A percentile compares a stretch with the other conserved stretches of the same genome.
These are phyloP conservation scores for Cyberlindnera misumaiensis DNA, from an alignment of 805 yeast genomes.

Conservation along the genomic window DNA sequence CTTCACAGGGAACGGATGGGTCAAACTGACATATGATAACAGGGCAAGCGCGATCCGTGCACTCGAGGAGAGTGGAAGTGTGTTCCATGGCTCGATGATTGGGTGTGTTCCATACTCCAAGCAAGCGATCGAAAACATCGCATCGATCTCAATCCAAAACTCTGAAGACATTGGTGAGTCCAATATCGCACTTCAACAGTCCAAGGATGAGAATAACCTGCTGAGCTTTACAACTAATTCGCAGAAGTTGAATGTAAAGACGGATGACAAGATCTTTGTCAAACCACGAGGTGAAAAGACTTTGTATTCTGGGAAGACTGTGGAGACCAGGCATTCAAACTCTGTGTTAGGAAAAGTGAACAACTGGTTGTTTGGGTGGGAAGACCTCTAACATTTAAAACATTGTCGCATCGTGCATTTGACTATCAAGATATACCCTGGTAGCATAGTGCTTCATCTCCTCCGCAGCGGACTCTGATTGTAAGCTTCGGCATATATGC, in stretches of 20 bases:
- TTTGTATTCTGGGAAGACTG: slow-evolving; percentile 20
- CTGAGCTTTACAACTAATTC: slow-evolving; percentile 7
- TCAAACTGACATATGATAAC: slow-evolving; percentile 78
- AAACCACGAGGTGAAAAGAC: slow-evolving; percentile 16
- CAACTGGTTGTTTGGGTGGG: slow-evolving; percentile 52
- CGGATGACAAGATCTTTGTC: slow-evolving; percentile 36
- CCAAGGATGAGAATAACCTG: slow-evolving; percentile 9
- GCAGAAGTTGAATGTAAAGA: slow-evolving; percentile 31
- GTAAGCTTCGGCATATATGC: slow-evolving; percentile 2
- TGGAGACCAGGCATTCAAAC: slow-evolving; percentile 1
- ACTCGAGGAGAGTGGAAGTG: slow-evolving; percentile 71
- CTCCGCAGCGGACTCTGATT: not conserved
- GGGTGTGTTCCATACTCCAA: slow-evolving; percentile 69
- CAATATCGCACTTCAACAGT: slow-evolving; percentile 11
- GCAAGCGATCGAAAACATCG: slow-evolving; percentile 52
- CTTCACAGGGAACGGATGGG: slow-evolving; percentile 84
- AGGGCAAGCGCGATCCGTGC: slow-evolving; percentile 77
- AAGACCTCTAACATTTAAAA: slow-evolving; percentile 27
- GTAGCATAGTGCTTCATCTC: not conserved
- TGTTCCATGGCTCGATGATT: slow-evolving; percentile 56
- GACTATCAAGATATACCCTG: slow-evolving; percentile 2
- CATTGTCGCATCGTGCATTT: slow-evolving; percentile 13
- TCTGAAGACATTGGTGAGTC: slow-evolving; percentile 44
- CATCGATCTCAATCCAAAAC: slow-evolving; percentile 33
- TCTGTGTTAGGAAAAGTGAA: slow-evolving; percentile 29